phyloP scores from a whole-genome alignment of 2,329 filamentous ascomycete species.

The Sarocladium oryzae region DNA sequence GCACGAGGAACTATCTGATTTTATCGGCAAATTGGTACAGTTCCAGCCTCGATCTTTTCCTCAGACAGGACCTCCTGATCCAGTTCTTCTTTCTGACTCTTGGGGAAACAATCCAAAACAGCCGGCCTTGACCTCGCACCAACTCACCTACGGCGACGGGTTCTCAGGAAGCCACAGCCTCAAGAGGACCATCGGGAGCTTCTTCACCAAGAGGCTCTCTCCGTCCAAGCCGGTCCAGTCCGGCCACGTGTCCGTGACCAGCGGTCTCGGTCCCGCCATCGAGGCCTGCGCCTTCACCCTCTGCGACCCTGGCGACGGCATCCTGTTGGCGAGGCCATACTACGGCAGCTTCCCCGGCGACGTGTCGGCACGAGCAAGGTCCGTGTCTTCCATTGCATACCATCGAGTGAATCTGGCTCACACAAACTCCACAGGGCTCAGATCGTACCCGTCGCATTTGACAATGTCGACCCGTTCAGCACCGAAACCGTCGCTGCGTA shows the following conservation, averaged over 20 bases:
- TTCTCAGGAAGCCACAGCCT: slow-evolving; percentile 21
- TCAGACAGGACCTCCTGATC: too few relatives aligned
- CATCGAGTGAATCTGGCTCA: too few relatives aligned
- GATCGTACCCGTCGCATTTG: neutral
- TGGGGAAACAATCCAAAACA: too few relatives aligned
- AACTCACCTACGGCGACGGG: slow-evolving; percentile 36
- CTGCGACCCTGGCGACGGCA: slow-evolving; percentile 31
- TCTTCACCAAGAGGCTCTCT: slow-evolving; percentile 28
- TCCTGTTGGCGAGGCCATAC: slow-evolving; percentile 36
- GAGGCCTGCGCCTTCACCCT: slow-evolving; percentile 34
- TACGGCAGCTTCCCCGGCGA: slow-evolving; percentile 44
- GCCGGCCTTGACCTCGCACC: slow-evolving; percentile 12
- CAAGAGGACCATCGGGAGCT: slow-evolving; percentile 24
- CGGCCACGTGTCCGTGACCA: slow-evolving; percentile 21
- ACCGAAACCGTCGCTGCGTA: slow-evolving; percentile 30
- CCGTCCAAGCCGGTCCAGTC: neutral
- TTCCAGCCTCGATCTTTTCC: too few relatives aligned
- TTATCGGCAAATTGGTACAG: slow-evolving; percentile 32
- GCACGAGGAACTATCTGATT: slow-evolving; percentile 36
- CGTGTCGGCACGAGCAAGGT: slow-evolving; percentile 33
- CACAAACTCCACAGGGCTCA: neutral
- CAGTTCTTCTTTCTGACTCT: too few relatives aligned
- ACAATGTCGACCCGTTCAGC: neutral
- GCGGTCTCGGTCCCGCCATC: slow-evolving; percentile 34
- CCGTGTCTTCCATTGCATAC: slow-evolving; percentile 26